Conservation (phyloP, 2,329 filamentous ascomycete genomes). For the Mariannaea sp. region DNA sequence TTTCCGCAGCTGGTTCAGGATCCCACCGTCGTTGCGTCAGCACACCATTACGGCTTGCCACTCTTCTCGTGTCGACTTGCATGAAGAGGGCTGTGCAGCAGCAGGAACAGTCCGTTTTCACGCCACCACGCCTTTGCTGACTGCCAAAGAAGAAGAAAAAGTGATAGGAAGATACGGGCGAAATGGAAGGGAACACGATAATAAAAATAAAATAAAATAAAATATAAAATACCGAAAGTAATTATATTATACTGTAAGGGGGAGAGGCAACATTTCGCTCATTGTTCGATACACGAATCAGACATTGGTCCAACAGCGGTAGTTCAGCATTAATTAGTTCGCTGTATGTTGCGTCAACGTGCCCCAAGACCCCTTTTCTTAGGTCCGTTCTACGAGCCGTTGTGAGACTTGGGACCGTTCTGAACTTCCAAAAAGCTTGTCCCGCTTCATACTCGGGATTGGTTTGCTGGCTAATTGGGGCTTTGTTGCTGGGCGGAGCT, state of each 20-base stretch:
- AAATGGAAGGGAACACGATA: neutral
- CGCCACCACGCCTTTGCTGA: slow-evolving; percentile 10
- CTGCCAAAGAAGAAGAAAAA: neutral
- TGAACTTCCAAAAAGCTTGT: slow-evolving; percentile 2
- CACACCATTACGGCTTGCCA: slow-evolving; percentile 10
- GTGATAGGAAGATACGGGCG: too few relatives aligned
- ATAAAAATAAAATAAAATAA: too few relatives aligned
- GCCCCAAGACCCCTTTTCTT: neutral
- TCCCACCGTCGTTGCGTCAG: slow-evolving; percentile 11
- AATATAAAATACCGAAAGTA: too few relatives aligned
- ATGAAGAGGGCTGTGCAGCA: slow-evolving; percentile 14
- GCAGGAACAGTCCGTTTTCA: neutral
- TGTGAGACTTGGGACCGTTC: neutral
- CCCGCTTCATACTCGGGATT: slow-evolving; percentile 16
- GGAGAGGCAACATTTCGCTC: neutral
- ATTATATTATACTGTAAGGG: too few relatives aligned
- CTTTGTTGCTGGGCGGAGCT: slow-evolving; percentile 31
- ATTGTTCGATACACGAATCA: slow-evolving; percentile 2
- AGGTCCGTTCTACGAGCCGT: slow-evolving; percentile 1
- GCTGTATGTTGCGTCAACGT: too few relatives aligned
- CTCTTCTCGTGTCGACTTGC: slow-evolving; percentile 15
- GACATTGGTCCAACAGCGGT: neutral
- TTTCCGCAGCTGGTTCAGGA: neutral
- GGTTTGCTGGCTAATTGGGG: slow-evolving; percentile 7
- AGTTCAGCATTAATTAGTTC: slow-evolving; percentile 7